Base-by-base conservation (phyloP, 768 basidiomycete genomes). In the Coprinellus aureogranulatus region DNA sequence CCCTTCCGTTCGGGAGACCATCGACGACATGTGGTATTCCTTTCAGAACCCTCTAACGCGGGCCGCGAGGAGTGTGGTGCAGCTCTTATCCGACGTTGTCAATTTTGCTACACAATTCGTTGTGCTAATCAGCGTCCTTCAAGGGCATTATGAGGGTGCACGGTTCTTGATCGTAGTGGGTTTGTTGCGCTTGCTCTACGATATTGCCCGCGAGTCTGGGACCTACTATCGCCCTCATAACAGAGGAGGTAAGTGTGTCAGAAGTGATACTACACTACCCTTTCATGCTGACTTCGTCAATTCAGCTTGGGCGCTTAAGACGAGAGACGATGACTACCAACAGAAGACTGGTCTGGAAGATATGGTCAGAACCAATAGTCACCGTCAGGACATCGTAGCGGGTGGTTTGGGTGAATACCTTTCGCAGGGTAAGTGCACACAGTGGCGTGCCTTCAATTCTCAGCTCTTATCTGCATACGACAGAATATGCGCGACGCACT, bases 371-470 rank as follows among this genome's bases (percentile, higher is more conserved):
- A 69, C 83, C 47, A 67, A 74, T n/a, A 59, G 64, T 22, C 86
- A 92, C 63, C 81, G 89, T 20, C 84, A 91, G 61, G 90, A 92
- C 66, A 72, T 91, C 34, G 85, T 90, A 4, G 87, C 89, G 0
- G 82, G 85, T 6, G 83, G 83, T 30, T 74, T 92, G 55, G 72
- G 75, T 62, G 75, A 75, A 28, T 83, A 82, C 63, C 67, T 89
- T 42, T 74, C 80, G 14, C 61, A 72, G 37, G 73, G 88, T 89
- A 65, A 62, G 81, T 68, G 40, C 34, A 27, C 23, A 23, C 11
- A n/a, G n/a, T n/a, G n/a, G 22, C 10, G 6, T 48, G 22, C 8
- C 11, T 23, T 9, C 5, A 18, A n/a, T n/a, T n/a, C 16, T 23
- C 18, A 44, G 8, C 42, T 23, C 8, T 44, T 8, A 9, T n/a